Evolutionary conservation across 1,139 yeast species (phyloP).

Genomic region (Kodamaea alishanica): DNA sequence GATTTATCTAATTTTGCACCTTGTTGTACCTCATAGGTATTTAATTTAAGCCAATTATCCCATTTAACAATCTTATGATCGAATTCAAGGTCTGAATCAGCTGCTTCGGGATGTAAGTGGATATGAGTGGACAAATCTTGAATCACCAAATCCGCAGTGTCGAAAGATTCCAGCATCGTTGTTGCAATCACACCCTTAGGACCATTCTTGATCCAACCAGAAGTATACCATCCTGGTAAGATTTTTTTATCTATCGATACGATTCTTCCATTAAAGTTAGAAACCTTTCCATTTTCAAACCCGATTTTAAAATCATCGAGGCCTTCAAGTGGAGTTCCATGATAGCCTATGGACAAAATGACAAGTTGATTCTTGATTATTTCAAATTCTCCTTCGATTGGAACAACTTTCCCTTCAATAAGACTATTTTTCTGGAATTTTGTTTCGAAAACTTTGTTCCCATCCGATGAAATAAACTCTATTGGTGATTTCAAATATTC

Average conservation of each 20-base stretch:
- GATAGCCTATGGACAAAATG: slow-evolving; percentile 81
- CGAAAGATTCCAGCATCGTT: slow-evolving; percentile 82
- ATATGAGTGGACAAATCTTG: slow-evolving; percentile 46
- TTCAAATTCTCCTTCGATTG: slow-evolving; percentile 37
- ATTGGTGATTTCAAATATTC: slow-evolving; percentile 69
- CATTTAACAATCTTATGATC: slow-evolving; percentile 44
- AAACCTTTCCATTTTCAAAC: slow-evolving; percentile 61
- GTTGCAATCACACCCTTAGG: slow-evolving; percentile 90
- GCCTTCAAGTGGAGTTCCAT: slow-evolving; percentile 61
- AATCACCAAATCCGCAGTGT: slow-evolving; percentile 64
- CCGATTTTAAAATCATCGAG: slow-evolving; percentile 49
- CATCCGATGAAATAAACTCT: slow-evolving; percentile 40
- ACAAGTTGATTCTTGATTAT: slow-evolving; percentile 59
- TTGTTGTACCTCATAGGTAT: slow-evolving; percentile 45
- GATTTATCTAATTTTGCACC: slow-evolving; percentile 52
- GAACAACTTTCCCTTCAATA: slow-evolving; percentile 33
- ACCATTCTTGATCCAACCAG: slow-evolving; percentile 93
- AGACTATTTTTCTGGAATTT: slow-evolving; percentile 48
- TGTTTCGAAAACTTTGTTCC: slow-evolving; percentile 35
- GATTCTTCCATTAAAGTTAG: slow-evolving; percentile 61
- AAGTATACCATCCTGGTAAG: slow-evolving; percentile 57
- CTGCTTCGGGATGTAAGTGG: slow-evolving; percentile 25
- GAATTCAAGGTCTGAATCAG: not conserved
- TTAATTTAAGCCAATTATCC: slow-evolving; percentile 69
- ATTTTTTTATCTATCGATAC: slow-evolving; percentile 23